Percentiles rank a stretch among this genome's conserved stretches.
phyloP scores from a whole-genome alignment of 169 alveolate species.

The Eimeria tenella region DNA sequence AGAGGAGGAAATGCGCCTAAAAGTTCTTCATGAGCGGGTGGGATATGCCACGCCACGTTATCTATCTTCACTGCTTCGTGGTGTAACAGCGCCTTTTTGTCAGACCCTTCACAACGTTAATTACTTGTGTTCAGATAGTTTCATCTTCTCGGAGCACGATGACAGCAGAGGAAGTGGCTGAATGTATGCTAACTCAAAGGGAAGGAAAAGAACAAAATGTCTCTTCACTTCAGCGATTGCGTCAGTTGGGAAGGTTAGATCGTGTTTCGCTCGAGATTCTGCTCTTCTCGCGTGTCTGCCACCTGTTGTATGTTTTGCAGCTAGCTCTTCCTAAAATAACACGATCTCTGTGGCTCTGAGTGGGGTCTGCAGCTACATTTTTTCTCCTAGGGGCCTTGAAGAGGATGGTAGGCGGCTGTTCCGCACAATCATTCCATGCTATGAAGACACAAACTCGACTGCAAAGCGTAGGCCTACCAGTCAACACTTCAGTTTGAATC shows the following conservation, averaged over 20 bases:
- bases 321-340: neutral
- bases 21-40: slow-evolving; percentile 45
- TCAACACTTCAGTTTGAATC: neutral
- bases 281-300: neutral
- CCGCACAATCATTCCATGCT: slow-evolving; percentile 50
- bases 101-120: neutral
- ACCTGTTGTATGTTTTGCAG: neutral
- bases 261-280: neutral
- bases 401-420: slow-evolving; percentile 60
- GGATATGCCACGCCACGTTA: neutral
- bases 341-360: neutral
- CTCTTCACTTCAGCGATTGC: slow-evolving; percentile 17
- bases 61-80: neutral
- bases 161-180: slow-evolving; percentile 37
- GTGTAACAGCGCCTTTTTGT: neutral
- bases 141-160: slow-evolving; percentile 41
- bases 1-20: slow-evolving; percentile 63
- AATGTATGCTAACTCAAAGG: slow-evolving; percentile 21
- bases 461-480: slow-evolving; percentile 1
- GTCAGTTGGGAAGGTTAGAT: slow-evolving; percentile 12
- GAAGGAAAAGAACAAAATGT: neutral
- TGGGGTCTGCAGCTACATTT: slow-evolving; percentile 8
- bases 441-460: slow-evolving; percentile 35
- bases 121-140: slow-evolving; percentile 22
- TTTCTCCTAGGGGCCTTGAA: slow-evolving; percentile 47